A percentile compares a stretch with the other conserved stretches of the same genome.
These are phyloP conservation scores for Cutaneotrichosporon dermatis DNA, from an alignment of 1,284 basidiomycete species.

Conservation along the genomic window DNA sequence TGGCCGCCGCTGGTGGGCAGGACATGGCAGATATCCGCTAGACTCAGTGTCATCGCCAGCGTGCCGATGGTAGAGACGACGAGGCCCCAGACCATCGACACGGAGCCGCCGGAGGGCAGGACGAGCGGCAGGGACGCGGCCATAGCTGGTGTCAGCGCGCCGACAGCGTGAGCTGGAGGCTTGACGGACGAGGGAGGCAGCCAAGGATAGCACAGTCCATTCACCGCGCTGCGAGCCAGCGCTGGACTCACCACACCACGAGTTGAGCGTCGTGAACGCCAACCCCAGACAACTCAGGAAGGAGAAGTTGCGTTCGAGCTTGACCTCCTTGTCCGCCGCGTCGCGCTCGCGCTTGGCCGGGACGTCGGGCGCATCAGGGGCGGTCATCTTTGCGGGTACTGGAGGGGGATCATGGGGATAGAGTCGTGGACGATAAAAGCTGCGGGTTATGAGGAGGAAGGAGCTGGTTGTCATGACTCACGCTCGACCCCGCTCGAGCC, in stretches of 20 bases:
- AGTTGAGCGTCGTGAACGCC: conserved; percentile 20
- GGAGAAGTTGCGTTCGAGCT: conserved; percentile 19
- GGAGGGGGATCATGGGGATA: too few relatives aligned
- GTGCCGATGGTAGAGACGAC: conserved; percentile 29
- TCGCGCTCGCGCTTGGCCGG: neutral
- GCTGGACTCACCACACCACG: conserved; percentile 12
- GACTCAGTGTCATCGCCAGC: conserved; percentile 24
- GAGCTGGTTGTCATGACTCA: too few relatives aligned
- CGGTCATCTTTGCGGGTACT: too few relatives aligned
- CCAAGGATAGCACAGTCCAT: neutral
- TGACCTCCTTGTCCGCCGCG: neutral
- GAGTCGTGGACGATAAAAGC: too few relatives aligned
- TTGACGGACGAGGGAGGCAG: too few relatives aligned
- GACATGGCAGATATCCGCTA: conserved; percentile 16
- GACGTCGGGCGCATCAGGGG: too few relatives aligned
- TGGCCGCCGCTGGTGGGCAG: conserved; percentile 32
- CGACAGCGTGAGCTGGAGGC: too few relatives aligned
- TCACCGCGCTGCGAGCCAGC: too few relatives aligned
- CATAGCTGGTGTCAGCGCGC: conserved; percentile 4
- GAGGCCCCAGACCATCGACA: conserved; percentile 42
- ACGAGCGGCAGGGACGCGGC: conserved; percentile 11
- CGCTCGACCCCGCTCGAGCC: too few relatives aligned
- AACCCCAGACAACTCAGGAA: conserved; percentile 15
- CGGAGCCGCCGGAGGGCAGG: conserved; percentile 38
- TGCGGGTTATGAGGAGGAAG: too few relatives aligned